Evolutionary conservation across 306 rosid species (phyloP), one percentile per base, ranked within the genome.

Genomic region (Cotoneaster glaucophyllus): DNA sequence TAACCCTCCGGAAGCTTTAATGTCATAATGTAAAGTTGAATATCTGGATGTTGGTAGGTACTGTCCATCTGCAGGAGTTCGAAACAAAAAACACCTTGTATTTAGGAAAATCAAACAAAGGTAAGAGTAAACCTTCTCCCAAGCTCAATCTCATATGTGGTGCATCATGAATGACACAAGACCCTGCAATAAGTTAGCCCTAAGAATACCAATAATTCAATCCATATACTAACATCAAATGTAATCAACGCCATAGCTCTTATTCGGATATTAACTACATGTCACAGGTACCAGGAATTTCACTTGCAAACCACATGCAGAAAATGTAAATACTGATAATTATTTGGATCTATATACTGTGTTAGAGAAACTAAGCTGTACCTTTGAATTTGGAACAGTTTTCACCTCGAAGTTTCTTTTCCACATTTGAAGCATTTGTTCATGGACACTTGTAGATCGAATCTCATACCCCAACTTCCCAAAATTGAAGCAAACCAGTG

Each of bases 351-450:
- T 8, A 10, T 22, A 14, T 75, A 58, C 18, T 78, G 50, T 34
- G 64, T 54, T 71, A 25, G 64, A 59, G 19, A 19, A 59, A 25
- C n/a, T 14, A 18, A 52, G 61, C 62, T 41, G n/a, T 79, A 92
- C 98, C 94, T 95, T 90, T 13, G 97, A 90, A 79, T 83, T 88
- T 10, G 98, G 82, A 78, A 95, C 85, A 52, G 81, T 87, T 82
- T 92, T 95, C 77, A 95, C 85, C 19, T 92, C 90, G 17, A 95
- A 95, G 76, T 83, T 74, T 79, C 75, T 70, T 80, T 74, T 92
- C 96, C 97, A 95, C 98, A 92, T 89, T 74, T 89, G 79, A 75
- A 95, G 96, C 97, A 90, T 92, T 91, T 89, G 90, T 80, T 90
- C 98, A 22, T 95, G 98, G 83, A 95, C 93, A 67, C 56, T 77